phyloP scores from a whole-genome alignment of 805 yeast species.

The Priceomyces castillae region DNA sequence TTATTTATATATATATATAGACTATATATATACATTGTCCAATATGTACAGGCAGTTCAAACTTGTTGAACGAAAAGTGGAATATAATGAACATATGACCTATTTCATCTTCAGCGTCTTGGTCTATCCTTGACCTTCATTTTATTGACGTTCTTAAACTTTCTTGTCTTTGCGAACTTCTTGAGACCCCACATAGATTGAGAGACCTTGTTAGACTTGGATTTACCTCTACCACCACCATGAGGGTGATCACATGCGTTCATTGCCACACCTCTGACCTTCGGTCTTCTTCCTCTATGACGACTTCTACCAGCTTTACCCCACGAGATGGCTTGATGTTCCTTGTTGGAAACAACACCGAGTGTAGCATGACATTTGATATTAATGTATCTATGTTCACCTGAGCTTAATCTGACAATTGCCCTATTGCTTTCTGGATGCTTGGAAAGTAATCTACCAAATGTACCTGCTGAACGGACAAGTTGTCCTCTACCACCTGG shows the following conservation, averaged over 20 bases:
- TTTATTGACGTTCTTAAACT: conserved; percentile 80
- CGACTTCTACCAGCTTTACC: conserved; percentile 98
- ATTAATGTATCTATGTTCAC: conserved; percentile 89
- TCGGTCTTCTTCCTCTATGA: conserved; percentile 89
- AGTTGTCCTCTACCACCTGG: conserved; percentile 77
- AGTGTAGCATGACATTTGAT: conserved; percentile 88
- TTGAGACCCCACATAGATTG: conserved; percentile 97
- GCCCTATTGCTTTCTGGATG: conserved; percentile 68
- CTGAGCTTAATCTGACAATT: conserved; percentile 77
- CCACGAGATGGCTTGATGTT: conserved; percentile 81
- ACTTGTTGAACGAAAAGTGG: background rate
- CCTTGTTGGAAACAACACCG: conserved; percentile 90
- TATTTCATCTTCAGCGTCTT: conserved; percentile 33
- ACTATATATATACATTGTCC: background rate
- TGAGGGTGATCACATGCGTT: conserved; percentile 97
- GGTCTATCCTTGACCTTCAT: conserved; percentile 91
- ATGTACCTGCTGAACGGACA: conserved; percentile 93
- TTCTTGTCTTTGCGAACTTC: conserved; percentile 91
- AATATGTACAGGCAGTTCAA: background rate
- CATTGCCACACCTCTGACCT: conserved; percentile 97
- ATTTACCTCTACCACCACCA: conserved; percentile 99
- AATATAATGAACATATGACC: too few relatives aligned
- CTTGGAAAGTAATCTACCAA: conserved; percentile 83
- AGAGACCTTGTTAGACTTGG: conserved; percentile 91
- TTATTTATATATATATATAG: background rate